Conservation (phyloP, 768 basidiomycete genomes). For the Suillus subaureus region DNA sequence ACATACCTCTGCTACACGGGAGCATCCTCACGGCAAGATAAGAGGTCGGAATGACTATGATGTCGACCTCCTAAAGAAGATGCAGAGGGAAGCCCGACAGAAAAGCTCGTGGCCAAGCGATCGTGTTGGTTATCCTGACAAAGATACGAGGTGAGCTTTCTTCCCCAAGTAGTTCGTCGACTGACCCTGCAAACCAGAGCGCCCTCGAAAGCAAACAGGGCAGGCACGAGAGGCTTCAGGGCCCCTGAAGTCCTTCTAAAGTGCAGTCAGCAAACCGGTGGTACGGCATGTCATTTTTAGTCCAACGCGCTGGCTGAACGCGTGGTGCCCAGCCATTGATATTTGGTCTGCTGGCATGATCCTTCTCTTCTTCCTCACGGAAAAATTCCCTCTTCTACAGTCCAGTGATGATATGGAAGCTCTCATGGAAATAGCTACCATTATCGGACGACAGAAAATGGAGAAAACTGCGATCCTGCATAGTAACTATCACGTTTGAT, state of each 20-base stretch:
- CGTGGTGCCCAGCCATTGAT: conserved; percentile 73
- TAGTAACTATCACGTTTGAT: conserved; percentile 53
- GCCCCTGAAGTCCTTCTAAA: conserved; percentile 96
- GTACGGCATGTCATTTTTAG: conserved; percentile 46
- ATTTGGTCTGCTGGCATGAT: conserved; percentile 96
- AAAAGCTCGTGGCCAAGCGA: conserved; percentile 60
- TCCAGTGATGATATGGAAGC: conserved; percentile 95
- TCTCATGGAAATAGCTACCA: conserved; percentile 88
- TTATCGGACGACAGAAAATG: conserved; percentile 82
- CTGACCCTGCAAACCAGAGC: conserved; percentile 48
- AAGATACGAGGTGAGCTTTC: conserved; percentile 64
- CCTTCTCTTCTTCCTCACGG: conserved; percentile 86
- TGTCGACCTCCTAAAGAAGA: conserved; percentile 50
- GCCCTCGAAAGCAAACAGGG: conserved; percentile 89
- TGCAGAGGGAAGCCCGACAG: conserved; percentile 61
- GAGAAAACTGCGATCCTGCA: conserved; percentile 87
- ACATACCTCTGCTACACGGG: conserved; percentile 66
- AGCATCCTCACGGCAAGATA: conserved; percentile 71
- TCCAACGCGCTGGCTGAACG: conserved; percentile 14
- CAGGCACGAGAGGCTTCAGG: conserved; percentile 95
- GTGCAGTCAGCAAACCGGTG: conserved; percentile 90
- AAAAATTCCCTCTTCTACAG: conserved; percentile 93
- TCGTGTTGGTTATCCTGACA: conserved; percentile 74
- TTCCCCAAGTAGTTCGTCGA: neutral
- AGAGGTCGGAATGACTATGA: conserved; percentile 46